Evolutionary conservation across 371 early-diverging fungal species (phyloP), one percentile per base, ranked within the genome.

Genomic region (Mucor sp.): DNA sequence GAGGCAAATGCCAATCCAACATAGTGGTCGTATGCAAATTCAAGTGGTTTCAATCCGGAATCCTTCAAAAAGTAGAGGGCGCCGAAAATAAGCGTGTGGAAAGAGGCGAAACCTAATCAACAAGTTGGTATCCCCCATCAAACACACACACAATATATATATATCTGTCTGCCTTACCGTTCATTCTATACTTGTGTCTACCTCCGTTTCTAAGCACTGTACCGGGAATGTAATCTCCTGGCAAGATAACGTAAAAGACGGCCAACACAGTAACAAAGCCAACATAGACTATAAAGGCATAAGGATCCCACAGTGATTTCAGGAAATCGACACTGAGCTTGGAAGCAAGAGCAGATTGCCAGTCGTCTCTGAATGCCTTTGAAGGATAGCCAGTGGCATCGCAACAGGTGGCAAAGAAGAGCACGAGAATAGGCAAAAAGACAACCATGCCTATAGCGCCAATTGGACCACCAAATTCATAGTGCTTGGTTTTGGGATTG

Each of bases 401-500:
- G 35, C 84, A 83, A 58, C 76, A 77, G 6, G 68, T 60, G 11
- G 84, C 67, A 61, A 83, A 79, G 58, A 81, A 78, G 3, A 80
- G 58, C 27, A 91, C 87, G 15, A 89, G 82, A 23, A 89, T 28
- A 15, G 93, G 89, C 35, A 94, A 79, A 19, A 67, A 77, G 9
- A 84, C 66, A 30, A 91, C 76, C 74, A 93, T 89, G 2, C 79
- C 81, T 2, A 86, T 67, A 0, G 93, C 85, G n/a, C 95, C 94
- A 33, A 90, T 83, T 3, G 91, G 90, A 4, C 97, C 97, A n/a
- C 93, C 82, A 77, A 97, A 93, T 76, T 93, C 93, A 72, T 85
- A 91, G 58, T 82, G 78, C 3, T 75, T 76, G 14, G 91, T 87
- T 53, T 65, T 77, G 11, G 87, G 89, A 58, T 90, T 86, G 28